These are phyloP conservation scores for Phyllostachys edulis DNA, from an alignment of 176 grass and related monocot species.

Conservation along the genomic window DNA sequence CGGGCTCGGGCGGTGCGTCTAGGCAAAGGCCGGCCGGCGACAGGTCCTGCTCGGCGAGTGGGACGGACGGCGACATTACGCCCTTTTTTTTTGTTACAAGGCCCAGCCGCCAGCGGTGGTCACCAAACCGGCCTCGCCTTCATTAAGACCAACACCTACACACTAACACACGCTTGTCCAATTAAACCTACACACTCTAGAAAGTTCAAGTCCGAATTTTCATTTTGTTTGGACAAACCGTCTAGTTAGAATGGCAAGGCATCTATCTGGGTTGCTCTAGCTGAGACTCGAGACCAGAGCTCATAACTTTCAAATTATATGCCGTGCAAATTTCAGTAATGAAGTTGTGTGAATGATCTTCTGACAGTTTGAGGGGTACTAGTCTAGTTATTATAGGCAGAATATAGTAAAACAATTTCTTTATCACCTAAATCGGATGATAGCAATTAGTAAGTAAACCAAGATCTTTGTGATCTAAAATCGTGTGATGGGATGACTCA, in stretches of 20 bases:
- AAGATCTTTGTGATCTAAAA: background rate
- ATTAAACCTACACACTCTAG: background rate
- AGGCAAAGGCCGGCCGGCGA: background rate
- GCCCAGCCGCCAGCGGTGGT: background rate
- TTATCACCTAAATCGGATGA: background rate
- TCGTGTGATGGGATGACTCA: conserved; percentile 33
- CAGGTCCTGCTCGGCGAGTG: conserved; percentile 12
- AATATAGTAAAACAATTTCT: background rate
- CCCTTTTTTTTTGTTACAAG: background rate
- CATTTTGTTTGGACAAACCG: background rate
- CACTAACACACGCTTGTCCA: too few relatives aligned
- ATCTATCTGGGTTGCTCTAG: background rate
- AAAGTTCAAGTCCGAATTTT: background rate
- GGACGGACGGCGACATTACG: conserved; percentile 12
- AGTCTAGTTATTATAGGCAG: background rate
- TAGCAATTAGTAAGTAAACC: background rate
- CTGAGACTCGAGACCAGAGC: background rate
- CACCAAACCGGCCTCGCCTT: conserved; percentile 32
- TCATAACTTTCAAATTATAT: background rate
- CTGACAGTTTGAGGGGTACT: background rate
- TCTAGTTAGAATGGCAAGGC: background rate
- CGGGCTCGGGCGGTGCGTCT: background rate
- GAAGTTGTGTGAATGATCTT: background rate
- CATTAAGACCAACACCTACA: conserved; percentile 23
- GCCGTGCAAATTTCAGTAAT: background rate